A percentile compares a stretch with the other conserved stretches of the same genome.
Conservation (phyloP, 2,329 filamentous ascomycete species). For the Septoria petroselini region DNA sequence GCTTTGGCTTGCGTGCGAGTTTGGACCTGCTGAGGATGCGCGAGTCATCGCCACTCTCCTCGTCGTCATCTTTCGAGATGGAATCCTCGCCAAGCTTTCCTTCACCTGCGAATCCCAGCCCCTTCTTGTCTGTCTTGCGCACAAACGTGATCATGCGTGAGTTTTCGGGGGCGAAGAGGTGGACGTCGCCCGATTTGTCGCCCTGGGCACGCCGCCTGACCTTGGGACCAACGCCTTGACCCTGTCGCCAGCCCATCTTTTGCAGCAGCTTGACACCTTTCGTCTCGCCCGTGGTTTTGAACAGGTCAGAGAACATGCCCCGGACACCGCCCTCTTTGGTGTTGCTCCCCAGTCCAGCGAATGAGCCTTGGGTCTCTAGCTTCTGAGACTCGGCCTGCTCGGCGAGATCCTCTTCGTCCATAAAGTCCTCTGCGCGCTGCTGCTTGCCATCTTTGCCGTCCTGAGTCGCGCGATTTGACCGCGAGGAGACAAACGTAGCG, state of each 20-base stretch:
- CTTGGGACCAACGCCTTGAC: constrained; percentile 88
- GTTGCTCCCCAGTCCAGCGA: constrained; percentile 71
- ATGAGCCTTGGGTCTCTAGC: constrained; percentile 69
- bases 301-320: constrained; percentile 66
- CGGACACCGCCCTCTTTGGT: constrained; percentile 50
- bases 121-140: constrained; percentile 66
- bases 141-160: constrained; percentile 64
- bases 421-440: constrained; percentile 82
- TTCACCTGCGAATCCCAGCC: constrained; percentile 65
- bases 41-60: constrained; percentile 33
- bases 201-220: constrained; percentile 70
- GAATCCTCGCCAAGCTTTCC: constrained; percentile 46
- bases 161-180: constrained; percentile 85
- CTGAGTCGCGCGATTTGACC: constrained; percentile 71
- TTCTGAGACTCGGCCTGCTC: constrained; percentile 76
- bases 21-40: constrained; percentile 35
- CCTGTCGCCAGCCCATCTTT: constrained; percentile 93
- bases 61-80: constrained; percentile 36
- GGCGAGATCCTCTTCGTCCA: constrained; percentile 94
- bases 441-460: constrained; percentile 46
- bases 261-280: constrained; percentile 82
- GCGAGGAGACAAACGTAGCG: constrained; percentile 85
- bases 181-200: constrained; percentile 54
- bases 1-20: constrained; percentile 38
- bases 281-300: constrained; percentile 71